Evolutionary conservation across 2,329 filamentous ascomycete genomes (phyloP).

Genomic region (Xylaria sp.): DNA sequence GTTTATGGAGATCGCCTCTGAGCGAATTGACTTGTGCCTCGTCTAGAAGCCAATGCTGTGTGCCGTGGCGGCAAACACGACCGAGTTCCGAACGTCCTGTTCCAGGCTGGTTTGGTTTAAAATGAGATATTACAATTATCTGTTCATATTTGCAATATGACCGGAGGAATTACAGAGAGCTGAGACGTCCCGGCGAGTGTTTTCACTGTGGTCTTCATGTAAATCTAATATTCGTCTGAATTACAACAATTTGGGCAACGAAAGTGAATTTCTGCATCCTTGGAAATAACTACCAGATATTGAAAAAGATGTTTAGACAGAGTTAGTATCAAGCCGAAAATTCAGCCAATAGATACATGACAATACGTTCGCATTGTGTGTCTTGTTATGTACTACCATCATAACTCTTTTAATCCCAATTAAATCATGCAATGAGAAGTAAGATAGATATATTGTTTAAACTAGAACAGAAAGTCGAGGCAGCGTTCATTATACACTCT

Average conservation of each 20-base stretch:
- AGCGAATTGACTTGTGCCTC: too few species aligned
- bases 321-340: background rate
- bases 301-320: background rate
- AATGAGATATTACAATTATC: background rate
- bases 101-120: background rate
- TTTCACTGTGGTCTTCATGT: background rate
- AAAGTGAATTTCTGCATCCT: too few species aligned
- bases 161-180: background rate
- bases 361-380: background rate
- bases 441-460: too few species aligned
- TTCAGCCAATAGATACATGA: background rate
- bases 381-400: background rate
- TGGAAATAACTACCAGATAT: too few species aligned
- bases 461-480: too few species aligned
- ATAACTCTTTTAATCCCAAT: background rate
- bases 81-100: too few species aligned
- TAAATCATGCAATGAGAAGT: too few species aligned
- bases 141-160: too few species aligned
- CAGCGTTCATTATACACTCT: too few species aligned
- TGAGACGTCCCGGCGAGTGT: background rate
- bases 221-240: too few species aligned
- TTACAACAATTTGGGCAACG: too few species aligned
- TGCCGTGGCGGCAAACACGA: background rate
- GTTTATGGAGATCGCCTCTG: background rate
- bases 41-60: background rate